Conservation (phyloP, 2,329 filamentous ascomycete genomes). For the Aspergillus sp. region DNA sequence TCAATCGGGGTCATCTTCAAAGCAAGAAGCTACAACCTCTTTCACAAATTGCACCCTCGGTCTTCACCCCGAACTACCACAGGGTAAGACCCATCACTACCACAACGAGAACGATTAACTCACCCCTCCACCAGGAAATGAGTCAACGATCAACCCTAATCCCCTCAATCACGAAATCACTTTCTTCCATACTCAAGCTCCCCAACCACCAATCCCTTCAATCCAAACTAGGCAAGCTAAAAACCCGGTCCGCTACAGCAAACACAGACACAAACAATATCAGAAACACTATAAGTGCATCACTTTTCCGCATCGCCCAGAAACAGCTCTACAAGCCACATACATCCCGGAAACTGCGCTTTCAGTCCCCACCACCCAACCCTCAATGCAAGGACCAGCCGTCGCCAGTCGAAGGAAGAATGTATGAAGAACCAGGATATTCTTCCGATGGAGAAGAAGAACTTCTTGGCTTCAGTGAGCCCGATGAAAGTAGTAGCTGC, state of each 20-base stretch:
- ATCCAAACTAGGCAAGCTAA: conserved; percentile 17
- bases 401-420: not conserved
- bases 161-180: conserved; percentile 36
- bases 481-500: not conserved
- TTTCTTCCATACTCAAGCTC: conserved; percentile 33
- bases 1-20: not conserved
- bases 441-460: not conserved
- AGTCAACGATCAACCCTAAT: conserved; percentile 38
- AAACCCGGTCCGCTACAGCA: not conserved
- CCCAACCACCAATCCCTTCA: conserved; percentile 19
- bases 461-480: not conserved
- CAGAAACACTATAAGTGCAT: conserved; percentile 27
- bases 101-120: not conserved
- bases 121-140: conserved; percentile 30
- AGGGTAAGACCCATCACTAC: conserved; percentile 23
- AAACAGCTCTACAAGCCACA: conserved; percentile 24
- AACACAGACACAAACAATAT: conserved; percentile 3
- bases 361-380: not conserved
- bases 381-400: not conserved
- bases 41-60: conserved; percentile 28
- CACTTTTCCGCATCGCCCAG: conserved; percentile 38
- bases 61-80: conserved; percentile 35
- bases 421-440: not conserved
- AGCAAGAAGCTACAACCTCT: conserved; percentile 20
- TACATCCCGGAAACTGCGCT: conserved; percentile 12